phyloP scores from a whole-genome alignment of 768 basidiomycete species.

The Lyophyllum decastes region DNA sequence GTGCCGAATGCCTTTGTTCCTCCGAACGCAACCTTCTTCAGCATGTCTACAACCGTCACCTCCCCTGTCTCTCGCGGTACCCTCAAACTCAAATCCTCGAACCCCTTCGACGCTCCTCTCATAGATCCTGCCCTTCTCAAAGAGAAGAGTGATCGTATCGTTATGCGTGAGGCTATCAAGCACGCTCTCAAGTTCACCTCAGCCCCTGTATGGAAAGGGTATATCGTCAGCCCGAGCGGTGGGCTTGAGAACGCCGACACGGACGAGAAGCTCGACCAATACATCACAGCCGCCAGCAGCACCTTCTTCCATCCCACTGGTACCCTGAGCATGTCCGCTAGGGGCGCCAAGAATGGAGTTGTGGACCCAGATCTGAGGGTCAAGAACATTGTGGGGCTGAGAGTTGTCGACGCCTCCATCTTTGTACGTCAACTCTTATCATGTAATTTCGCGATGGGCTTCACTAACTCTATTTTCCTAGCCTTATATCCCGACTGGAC shows the following conservation, averaged over 20 bases:
- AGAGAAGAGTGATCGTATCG: conserved; percentile 21
- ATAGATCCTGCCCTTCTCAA: conserved; percentile 48
- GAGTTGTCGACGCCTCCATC: conserved; percentile 3
- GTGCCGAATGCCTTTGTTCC: too few species aligned
- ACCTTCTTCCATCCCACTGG: conserved; percentile 24
- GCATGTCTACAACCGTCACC: conserved; percentile 10
- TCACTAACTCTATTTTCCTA: neutral
- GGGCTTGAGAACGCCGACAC: too few species aligned
- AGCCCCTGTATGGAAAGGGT: too few species aligned
- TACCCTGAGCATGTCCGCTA: conserved; percentile 27
- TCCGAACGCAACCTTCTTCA: neutral
- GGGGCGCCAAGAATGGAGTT: conserved; percentile 25
- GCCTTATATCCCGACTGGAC: conserved; percentile 23
- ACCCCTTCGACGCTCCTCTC: conserved; percentile 41
- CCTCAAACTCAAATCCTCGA: conserved; percentile 31
- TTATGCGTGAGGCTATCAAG: conserved; percentile 24
- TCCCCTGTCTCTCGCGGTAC: conserved; percentile 21
- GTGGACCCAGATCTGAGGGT: conserved; percentile 28
- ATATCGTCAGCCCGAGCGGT: too few species aligned
- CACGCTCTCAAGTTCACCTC: too few species aligned
- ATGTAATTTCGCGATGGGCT: too few species aligned
- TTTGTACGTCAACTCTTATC: neutral
- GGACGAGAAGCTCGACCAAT: too few species aligned
- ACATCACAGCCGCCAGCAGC: neutral
- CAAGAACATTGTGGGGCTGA: conserved; percentile 9